phyloP scores from a whole-genome alignment of 805 yeast genomes.

The Kregervanrija pseudodelftensis region DNA sequence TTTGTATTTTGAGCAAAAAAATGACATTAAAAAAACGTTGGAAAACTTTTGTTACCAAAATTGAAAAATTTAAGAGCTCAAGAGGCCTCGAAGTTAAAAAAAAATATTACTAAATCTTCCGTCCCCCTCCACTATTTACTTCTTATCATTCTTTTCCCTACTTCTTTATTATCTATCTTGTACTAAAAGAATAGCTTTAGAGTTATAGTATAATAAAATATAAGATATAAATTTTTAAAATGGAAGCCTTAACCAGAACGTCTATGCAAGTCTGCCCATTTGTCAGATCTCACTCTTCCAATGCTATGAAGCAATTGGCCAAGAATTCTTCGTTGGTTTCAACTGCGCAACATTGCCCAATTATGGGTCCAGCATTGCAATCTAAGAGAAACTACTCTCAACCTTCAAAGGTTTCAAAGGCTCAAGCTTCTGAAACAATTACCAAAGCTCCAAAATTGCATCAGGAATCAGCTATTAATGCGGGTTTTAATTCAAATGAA shows the following conservation, averaged over 20 bases:
- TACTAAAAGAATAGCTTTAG: neutral
- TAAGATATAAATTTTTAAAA: conserved; percentile 19
- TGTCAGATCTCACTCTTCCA: conserved; percentile 49
- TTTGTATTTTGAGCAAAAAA: too few relatives aligned
- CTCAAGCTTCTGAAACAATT: conserved; percentile 36
- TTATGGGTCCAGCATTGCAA: conserved; percentile 72
- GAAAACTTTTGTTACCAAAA: too few relatives aligned
- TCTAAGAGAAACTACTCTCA: conserved; percentile 37
- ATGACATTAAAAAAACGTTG: too few relatives aligned
- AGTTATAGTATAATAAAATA: neutral
- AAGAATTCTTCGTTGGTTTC: conserved; percentile 36
- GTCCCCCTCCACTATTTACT: neutral
- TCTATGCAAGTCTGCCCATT: conserved; percentile 83
- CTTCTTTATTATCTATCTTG: neutral
- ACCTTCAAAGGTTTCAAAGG: conserved; percentile 38
- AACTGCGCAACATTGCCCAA: conserved; percentile 79
- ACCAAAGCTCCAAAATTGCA: conserved; percentile 18
- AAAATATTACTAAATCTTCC: too few relatives aligned
- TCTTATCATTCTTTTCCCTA: neutral
- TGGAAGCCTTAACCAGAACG: conserved; percentile 76
- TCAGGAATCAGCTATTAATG: conserved; percentile 8
- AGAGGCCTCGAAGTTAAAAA: neutral
- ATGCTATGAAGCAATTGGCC: conserved; percentile 53
- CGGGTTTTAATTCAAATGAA: conserved; percentile 37
- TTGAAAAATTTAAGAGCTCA: too few relatives aligned